These are phyloP conservation scores for Flaveria floridana DNA, from an alignment of 140 eudicot genomes.

Conservation along the genomic window DNA sequence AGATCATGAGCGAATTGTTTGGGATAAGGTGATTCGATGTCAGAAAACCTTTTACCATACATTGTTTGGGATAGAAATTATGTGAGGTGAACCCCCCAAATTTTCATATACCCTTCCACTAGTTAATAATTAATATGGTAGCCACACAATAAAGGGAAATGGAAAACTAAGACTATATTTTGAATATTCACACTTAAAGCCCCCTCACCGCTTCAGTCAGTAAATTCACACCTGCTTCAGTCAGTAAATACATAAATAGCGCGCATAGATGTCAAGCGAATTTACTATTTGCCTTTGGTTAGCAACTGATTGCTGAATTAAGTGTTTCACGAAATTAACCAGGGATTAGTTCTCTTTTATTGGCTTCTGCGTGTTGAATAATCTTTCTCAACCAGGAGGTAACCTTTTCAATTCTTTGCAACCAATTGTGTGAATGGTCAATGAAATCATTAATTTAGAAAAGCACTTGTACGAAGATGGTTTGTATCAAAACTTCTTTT, in stretches of 20 bases:
- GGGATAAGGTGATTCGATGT: too few species aligned
- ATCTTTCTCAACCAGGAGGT: neutral
- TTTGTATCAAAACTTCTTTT: neutral
- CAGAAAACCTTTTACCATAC: too few species aligned
- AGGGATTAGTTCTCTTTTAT: neutral
- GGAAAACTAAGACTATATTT: conserved; percentile 1
- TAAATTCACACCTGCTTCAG: neutral
- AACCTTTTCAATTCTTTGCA: neutral
- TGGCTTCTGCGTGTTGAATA: neutral
- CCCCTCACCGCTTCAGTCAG: neutral
- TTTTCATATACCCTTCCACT: neutral
- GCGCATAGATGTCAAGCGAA: neutral
- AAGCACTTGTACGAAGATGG: neutral
- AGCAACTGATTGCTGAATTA: conserved; percentile 5
- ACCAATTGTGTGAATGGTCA: neutral
- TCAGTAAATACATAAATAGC: neutral
- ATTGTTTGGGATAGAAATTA: too few species aligned
- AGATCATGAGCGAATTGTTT: too few species aligned
- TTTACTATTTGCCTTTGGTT: neutral
- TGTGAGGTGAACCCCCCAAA: too few species aligned
- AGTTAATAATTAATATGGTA: neutral
- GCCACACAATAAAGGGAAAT: conserved; percentile 2
- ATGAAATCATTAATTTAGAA: neutral
- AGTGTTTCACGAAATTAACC: neutral
- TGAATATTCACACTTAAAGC: neutral